Conservation (phyloP, 371 early-diverging fungal genomes). For the Actinomortierella wolfii region DNA sequence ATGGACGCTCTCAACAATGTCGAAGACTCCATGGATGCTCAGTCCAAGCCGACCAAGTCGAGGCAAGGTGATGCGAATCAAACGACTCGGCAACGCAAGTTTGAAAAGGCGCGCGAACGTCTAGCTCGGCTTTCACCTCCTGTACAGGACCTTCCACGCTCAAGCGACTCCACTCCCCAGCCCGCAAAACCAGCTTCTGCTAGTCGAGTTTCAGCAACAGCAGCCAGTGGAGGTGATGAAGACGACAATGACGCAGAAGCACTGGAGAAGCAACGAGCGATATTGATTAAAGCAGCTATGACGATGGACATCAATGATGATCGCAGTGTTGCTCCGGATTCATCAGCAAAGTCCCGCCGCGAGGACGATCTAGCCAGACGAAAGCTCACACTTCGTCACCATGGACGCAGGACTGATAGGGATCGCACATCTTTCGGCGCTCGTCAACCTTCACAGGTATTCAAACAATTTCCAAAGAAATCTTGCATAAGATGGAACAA, state of each 20-base stretch:
- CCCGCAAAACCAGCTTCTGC: not conserved
- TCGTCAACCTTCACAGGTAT: too few relatives aligned
- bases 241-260: slow-evolving; percentile 14
- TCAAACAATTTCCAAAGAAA: too few relatives aligned
- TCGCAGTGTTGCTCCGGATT: slow-evolving; percentile 9
- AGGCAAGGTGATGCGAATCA: too few relatives aligned
- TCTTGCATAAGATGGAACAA: too few relatives aligned
- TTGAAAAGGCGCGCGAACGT: slow-evolving; percentile 16
- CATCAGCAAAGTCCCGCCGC: not conserved
- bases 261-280: slow-evolving; percentile 11
- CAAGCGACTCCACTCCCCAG: slow-evolving; percentile 1
- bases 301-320: slow-evolving; percentile 23
- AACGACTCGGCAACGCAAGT: slow-evolving; percentile 14
- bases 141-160: not conserved
- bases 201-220: not conserved
- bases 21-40: slow-evolving; percentile 13
- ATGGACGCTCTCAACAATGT: slow-evolving; percentile 24
- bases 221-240: not conserved
- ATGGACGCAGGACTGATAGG: too few relatives aligned
- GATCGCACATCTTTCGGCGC: too few relatives aligned
- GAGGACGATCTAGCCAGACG: too few relatives aligned
- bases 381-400: too few relatives aligned
- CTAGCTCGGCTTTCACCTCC: slow-evolving; percentile 14
- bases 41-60: not conserved
- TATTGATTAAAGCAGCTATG: slow-evolving; percentile 18